These are phyloP conservation scores for Eimeria zaria DNA, from an alignment of 169 alveolate genomes.

Conservation along the genomic window DNA sequence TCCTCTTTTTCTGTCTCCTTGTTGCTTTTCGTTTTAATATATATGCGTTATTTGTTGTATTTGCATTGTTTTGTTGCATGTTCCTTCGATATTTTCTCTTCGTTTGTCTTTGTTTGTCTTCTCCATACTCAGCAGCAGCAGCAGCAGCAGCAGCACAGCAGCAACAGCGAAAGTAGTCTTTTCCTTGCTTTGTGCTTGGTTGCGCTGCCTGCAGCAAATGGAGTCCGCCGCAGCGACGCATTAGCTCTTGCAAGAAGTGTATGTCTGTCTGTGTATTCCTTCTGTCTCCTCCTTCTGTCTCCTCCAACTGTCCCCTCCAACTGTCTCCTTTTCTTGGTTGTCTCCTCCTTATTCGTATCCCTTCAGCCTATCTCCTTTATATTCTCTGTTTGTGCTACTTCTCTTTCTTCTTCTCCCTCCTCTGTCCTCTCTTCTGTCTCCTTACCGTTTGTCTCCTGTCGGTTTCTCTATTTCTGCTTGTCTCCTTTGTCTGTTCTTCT, in stretches of 20 bases:
- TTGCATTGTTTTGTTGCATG: no score
- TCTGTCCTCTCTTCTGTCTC: not conserved
- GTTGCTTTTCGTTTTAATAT: no score
- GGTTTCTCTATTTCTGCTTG: not conserved
- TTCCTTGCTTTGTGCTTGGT: not conserved
- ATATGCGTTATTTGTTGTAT: no score
- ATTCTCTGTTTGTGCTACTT: no score
- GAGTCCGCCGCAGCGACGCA: conserved; percentile 48
- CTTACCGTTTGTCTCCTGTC: not conserved
- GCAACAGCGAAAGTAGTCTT: not conserved
- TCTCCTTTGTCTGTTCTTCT: not conserved
- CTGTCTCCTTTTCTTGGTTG: conserved; percentile 2
- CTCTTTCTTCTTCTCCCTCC: not conserved
- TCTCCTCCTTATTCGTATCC: not conserved
- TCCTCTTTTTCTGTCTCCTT: no score
- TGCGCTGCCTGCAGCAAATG: conserved; percentile 50
- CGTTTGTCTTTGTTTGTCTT: not conserved
- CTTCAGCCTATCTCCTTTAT: no score
- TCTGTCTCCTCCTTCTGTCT: not conserved
- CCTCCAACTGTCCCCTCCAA: not conserved
- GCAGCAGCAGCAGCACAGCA: not conserved
- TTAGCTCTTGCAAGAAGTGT: not conserved
- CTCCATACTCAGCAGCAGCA: not conserved
- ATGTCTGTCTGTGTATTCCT: not conserved
- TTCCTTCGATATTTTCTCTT: no score